phyloP scores from a whole-genome alignment of 2,329 filamentous ascomycete species.

The Beauveria pseudobassiana region DNA sequence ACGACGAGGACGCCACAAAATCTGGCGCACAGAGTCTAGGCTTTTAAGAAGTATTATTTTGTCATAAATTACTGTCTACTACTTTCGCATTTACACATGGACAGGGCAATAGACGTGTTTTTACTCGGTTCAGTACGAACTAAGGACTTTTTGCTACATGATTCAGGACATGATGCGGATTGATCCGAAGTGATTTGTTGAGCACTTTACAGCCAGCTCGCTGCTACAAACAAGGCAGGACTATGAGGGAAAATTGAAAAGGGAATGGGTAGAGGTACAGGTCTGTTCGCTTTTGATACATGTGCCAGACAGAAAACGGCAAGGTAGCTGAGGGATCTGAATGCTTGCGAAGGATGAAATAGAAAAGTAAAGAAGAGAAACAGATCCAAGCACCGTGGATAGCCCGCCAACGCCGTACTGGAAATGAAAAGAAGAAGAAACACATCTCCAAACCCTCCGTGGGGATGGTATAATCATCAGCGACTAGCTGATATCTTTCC shows the following conservation, averaged over 20 bases:
- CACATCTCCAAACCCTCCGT: neutral
- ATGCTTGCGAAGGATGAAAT: neutral
- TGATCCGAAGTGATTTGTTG: neutral
- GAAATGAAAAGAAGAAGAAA: neutral
- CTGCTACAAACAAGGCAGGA: neutral
- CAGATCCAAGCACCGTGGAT: neutral
- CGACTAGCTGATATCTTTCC: neutral
- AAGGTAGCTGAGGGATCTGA: neutral
- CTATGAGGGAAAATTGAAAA: neutral
- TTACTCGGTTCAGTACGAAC: neutral
- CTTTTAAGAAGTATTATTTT: neutral
- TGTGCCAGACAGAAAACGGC: neutral
- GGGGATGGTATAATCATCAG: neutral
- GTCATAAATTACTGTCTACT: neutral
- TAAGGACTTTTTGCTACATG: neutral
- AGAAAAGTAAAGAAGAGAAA: neutral
- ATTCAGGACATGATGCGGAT: no score
- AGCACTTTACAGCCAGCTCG: neutral
- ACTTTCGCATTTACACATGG: neutral
- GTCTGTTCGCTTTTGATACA: no score
- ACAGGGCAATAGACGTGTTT: neutral
- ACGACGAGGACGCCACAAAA: conserved; percentile 20
- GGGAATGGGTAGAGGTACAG: no score
- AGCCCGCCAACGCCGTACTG: neutral
- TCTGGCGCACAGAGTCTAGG: conserved; percentile 14